Evolutionary conservation across 306 rosid genomes (phyloP), one percentile per base, ranked within the genome.

Genomic region (Castanospermum australe): DNA sequence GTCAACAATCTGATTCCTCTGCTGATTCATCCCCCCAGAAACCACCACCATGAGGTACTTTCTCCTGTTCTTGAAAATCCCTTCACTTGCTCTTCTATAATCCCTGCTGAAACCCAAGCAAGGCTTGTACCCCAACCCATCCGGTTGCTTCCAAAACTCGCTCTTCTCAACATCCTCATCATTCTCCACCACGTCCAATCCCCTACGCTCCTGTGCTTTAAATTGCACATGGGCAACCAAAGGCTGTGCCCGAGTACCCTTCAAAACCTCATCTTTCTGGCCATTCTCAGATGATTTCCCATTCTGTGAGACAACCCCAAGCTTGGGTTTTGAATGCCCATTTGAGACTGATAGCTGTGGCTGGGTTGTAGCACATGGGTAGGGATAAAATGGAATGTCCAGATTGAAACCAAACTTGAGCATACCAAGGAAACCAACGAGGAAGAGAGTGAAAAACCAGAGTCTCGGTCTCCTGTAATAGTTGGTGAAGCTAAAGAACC

Each of bases 11-110:
- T 95, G 99, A 84, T 93, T 95, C 88, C 98, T 91, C 62, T 95
- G 99, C 77, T 95, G 99, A 87, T 95, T 95, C 94, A 95, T 73
- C n/a, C 99, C 99, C 1, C 99, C 99, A 20, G 96, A 89, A 79
- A 93, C 97, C 30, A 95, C 99, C 54, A 93, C 98, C 90, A 95
- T 76, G 2, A 95, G 84, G 22, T 89, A 91, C 84, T 88, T 95
- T 18, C 84, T 90, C 82, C 93, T 89, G 25, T 87, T 79, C 55
- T 42, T 85, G 5, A 95, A 71, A 71, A 86, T 36, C 71, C 82
- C 87, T 12, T 63, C 81, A 80, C 88, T 95, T 15, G 70, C 78
- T 75, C 73, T 89, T 33, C 77, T 82, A 52, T 93, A 95, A 57
- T 87, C 98, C 25, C 76, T 36, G 32, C 83, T 91, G 60, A 90